phyloP scores from a whole-genome alignment of 2,329 filamentous ascomycete genomes.

The Aspergillus melleus region DNA sequence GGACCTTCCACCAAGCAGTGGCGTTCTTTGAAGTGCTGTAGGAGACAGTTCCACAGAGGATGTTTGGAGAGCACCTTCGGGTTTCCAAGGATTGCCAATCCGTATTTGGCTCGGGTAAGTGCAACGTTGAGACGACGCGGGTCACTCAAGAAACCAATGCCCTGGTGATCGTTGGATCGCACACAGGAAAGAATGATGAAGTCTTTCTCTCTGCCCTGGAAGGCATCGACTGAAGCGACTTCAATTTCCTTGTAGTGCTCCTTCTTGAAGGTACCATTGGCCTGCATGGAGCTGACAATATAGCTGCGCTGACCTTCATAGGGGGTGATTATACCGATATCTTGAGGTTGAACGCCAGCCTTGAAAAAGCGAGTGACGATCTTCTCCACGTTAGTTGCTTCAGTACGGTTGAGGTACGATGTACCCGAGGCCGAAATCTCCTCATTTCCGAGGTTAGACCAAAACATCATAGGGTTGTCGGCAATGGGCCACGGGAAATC shows the following conservation, averaged over 20 bases:
- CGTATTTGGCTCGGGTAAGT: slow-evolving; percentile 94
- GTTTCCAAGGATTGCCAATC: slow-evolving; percentile 93
- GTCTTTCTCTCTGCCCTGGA: slow-evolving; percentile 98
- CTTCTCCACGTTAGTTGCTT: slow-evolving; percentile 97
- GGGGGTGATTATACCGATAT: slow-evolving; percentile 97
- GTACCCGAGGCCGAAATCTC: slow-evolving; percentile 98
- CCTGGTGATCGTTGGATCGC: slow-evolving; percentile 97
- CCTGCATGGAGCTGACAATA: slow-evolving; percentile 99
- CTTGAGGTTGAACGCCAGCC: slow-evolving; percentile 87
- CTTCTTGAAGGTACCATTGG: slow-evolving; percentile 95
- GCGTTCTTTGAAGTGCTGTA: slow-evolving; percentile 94
- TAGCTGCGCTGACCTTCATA: slow-evolving; percentile 98
- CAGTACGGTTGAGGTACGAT: slow-evolving; percentile 95
- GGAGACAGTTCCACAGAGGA: slow-evolving; percentile 92
- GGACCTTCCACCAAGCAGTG: slow-evolving; percentile 96
- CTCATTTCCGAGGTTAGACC: slow-evolving; percentile 96
- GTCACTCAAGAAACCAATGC: slow-evolving; percentile 97
- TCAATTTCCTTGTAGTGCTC: slow-evolving; percentile 98
- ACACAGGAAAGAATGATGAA: slow-evolving; percentile 98
- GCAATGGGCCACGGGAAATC: slow-evolving; percentile 97
- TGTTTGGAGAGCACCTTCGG: slow-evolving; percentile 98
- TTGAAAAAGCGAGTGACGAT: slow-evolving; percentile 99
- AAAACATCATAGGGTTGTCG: slow-evolving; percentile 99
- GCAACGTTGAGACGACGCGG: slow-evolving; percentile 96
- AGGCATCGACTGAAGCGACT: slow-evolving; percentile 96